Percentiles rank a stretch among this genome's conserved stretches.
Evolutionary conservation across 208 protist genomes (phyloP).

Genomic region (Acanthamoeba lenticulata): DNA sequence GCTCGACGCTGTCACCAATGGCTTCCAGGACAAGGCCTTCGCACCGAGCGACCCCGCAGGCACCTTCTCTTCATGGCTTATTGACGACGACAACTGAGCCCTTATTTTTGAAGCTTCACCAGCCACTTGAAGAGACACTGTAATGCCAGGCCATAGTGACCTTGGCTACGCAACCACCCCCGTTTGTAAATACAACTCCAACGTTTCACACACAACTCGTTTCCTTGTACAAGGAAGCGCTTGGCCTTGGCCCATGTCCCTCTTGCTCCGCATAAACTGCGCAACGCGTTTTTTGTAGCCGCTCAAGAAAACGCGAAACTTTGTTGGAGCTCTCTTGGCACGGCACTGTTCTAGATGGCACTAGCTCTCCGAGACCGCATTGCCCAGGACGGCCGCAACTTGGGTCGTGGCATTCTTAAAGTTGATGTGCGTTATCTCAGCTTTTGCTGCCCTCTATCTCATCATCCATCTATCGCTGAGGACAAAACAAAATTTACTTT

Average conservation of each 20-base stretch:
- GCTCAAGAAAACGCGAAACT: too few relatives aligned
- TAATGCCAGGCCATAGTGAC: too few relatives aligned
- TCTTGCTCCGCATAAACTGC: too few relatives aligned
- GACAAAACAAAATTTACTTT: too few relatives aligned
- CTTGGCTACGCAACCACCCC: too few relatives aligned
- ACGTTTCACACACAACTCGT: too few relatives aligned
- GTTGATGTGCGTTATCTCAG: background rate
- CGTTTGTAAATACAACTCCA: too few relatives aligned
- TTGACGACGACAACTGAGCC: background rate
- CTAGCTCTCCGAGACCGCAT: background rate
- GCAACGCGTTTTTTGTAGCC: too few relatives aligned
- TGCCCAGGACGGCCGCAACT: background rate
- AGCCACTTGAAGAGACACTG: background rate
- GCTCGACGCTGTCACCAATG: background rate
- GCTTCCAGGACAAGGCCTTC: slow-evolving; percentile 11
- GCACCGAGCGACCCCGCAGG: background rate
- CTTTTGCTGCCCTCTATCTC: background rate
- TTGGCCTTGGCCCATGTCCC: too few relatives aligned
- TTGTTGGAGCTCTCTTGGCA: too few relatives aligned
- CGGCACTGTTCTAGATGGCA: background rate
- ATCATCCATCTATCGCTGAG: background rate
- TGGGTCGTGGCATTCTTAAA: background rate
- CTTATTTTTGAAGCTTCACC: too few relatives aligned
- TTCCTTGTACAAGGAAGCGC: too few relatives aligned
- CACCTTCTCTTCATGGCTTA: slow-evolving; percentile 30